Conservation (phyloP, 2,329 filamentous ascomycete genomes). For the Beauveria varroae region DNA sequence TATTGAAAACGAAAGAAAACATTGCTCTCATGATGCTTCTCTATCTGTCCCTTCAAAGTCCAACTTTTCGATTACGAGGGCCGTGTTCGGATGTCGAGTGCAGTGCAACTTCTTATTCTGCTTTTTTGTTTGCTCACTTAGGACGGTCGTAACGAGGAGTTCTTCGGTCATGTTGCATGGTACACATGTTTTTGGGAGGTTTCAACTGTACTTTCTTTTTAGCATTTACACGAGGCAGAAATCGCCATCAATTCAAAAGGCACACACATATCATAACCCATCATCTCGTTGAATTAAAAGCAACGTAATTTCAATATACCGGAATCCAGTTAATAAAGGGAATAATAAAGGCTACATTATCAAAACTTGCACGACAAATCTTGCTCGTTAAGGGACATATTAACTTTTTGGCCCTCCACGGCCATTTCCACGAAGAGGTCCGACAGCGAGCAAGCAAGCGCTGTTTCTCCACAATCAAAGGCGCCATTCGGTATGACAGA, state of each 20-base stretch:
- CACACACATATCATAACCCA: not conserved
- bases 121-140: not conserved
- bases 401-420: constrained; percentile 9
- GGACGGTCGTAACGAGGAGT: not conserved
- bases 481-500: not conserved
- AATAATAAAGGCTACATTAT: constrained; percentile 29
- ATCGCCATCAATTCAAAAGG: not conserved
- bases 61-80: no score
- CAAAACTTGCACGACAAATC: constrained; percentile 22
- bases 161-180: not conserved
- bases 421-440: constrained; percentile 2
- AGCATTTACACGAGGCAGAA: not conserved
- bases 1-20: not conserved
- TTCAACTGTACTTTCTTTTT: not conserved
- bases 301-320: constrained; percentile 3
- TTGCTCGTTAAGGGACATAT: constrained; percentile 13
- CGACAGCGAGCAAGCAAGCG: constrained; percentile 10
- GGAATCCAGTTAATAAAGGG: constrained; percentile 19
- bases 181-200: not conserved
- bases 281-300: not conserved
- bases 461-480: constrained; percentile 6
- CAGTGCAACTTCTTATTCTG: not conserved
- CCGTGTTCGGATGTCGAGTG: not conserved
- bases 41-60: no score
- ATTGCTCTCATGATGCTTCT: not conserved